Percentiles rank a stretch among this genome's conserved stretches.
Conservation (phyloP, 176 grass and related monocot species). For the Elaeis guineensis region DNA sequence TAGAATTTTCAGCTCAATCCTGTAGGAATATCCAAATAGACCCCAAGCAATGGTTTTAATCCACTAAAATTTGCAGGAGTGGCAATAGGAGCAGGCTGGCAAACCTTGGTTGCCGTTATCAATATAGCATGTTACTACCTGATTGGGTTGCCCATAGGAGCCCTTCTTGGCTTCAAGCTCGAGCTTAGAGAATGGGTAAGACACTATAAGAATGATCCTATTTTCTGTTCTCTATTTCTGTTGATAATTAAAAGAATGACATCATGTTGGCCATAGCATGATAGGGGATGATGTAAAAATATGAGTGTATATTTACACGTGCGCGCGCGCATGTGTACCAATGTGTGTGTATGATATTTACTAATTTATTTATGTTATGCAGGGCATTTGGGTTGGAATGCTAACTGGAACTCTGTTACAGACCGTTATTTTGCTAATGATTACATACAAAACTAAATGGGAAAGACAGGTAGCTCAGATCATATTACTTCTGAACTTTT, state of each 20-base stretch:
- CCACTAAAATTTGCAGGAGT: constrained; percentile 29
- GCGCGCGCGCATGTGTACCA: too few relatives aligned
- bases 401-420: constrained; percentile 46
- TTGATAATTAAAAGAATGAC: too few relatives aligned
- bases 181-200: constrained; percentile 33
- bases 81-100: constrained; percentile 74
- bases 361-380: constrained; percentile 1
- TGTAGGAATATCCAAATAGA: too few relatives aligned
- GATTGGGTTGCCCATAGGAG: constrained; percentile 46
- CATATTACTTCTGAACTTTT: too few relatives aligned
- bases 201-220: too few relatives aligned
- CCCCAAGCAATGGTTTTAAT: too few relatives aligned
- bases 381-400: constrained; percentile 75
- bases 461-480: constrained; percentile 36
- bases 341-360: too few relatives aligned
- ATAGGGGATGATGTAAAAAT: too few relatives aligned
- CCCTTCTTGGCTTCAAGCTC: constrained; percentile 50
- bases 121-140: constrained; percentile 63
- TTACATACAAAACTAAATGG: constrained; percentile 60
- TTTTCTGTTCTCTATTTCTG: too few relatives aligned
- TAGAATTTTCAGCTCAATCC: too few relatives aligned
- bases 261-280: too few relatives aligned
- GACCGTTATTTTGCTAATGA: constrained; percentile 38
- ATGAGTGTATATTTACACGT: too few relatives aligned
- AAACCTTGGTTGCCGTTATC: constrained; percentile 50